Evolutionary conservation across 768 basidiomycete genomes (phyloP), one percentile per base, ranked within the genome.

Genomic region (Podaxis mareebaensis): DNA sequence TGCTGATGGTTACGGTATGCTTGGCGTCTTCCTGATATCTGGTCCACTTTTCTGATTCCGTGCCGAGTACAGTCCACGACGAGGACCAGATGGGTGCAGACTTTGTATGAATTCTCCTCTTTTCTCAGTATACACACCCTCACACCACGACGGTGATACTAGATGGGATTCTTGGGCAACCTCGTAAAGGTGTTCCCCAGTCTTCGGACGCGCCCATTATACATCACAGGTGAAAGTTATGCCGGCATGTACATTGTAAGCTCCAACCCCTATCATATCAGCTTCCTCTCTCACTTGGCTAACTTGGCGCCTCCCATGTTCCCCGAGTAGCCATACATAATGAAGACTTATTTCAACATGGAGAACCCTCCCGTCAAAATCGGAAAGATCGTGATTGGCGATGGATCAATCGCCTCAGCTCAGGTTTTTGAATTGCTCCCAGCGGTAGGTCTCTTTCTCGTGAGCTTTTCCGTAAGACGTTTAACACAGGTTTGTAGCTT

Each of bases 141-240:
- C 49, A n/a, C 17, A 17, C 15, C 38, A 26, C 12, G 39, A 48
- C 40, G 4, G 57, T 58, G 33, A 44, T 28, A 59, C 17, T 60
- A 92, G 90, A 83, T 92, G 77, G 88, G 87, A 15, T 92, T 92
- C 71, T 71, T 93, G 49, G 74, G 72, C 28, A 92, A 92, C 69
- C 76, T 91, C 3, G 87, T 91, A 69, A 87, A 87, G 67, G 85
- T 91, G 10, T 92, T 92, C 73, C 91, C 91, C 17, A 79, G 80
- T 67, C 78, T 92, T 24, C 83, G 83, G 13, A 83, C 76, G 1
- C 84, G 91, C 30, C 91, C 91, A 15, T 79, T 92, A 39, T 76
- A 87, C 71, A 69, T 92, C 40, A 85, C 84, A 0, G 91, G 91
- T 4, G 91, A 92, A 73, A 89, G 87, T 68, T 92, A 91, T 72